phyloP scores from a whole-genome alignment of 2,329 filamentous ascomycete genomes.

The Huntiella bhutanensis region DNA sequence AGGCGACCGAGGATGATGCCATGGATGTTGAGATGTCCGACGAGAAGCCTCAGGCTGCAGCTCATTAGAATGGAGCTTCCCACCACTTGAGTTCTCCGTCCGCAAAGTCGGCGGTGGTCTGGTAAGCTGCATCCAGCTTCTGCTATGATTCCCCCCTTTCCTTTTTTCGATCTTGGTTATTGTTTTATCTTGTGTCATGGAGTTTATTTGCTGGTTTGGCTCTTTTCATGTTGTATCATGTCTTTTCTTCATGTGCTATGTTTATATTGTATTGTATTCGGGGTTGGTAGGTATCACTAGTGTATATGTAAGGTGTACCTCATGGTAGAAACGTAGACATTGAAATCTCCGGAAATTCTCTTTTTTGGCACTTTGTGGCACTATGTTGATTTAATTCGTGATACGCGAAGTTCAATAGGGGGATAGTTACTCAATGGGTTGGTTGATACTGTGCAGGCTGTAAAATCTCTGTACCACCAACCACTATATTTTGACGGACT shows the following conservation, averaged over 20 bases:
- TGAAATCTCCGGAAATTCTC: too few species aligned
- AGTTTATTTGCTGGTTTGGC: conserved; percentile 9
- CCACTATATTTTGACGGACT: too few species aligned
- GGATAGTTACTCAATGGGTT: too few species aligned
- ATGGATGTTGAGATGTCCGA: conserved; percentile 31
- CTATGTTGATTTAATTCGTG: too few species aligned
- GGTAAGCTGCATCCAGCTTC: conserved; percentile 6
- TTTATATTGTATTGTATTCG: background rate
- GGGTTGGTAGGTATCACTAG: background rate
- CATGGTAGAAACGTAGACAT: too few species aligned
- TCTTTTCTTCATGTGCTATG: background rate
- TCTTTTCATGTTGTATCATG: conserved; percentile 3
- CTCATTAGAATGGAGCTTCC: conserved; percentile 10
- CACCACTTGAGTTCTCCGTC: conserved; percentile 1
- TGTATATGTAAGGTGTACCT: too few species aligned
- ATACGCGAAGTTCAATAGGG: too few species aligned
- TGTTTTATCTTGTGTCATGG: conserved; percentile 6
- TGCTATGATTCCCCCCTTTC: conserved; percentile 8
- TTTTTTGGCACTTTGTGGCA: too few species aligned
- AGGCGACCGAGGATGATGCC: conserved; percentile 22
- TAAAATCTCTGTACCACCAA: too few species aligned
- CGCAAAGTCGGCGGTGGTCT: conserved; percentile 6
- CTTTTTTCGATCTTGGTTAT: background rate
- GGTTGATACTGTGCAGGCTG: too few species aligned
- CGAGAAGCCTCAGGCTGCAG: conserved; percentile 17